Evolutionary conservation across 805 yeast genomes (phyloP).

Genomic region (Lachancea kluyveri): DNA sequence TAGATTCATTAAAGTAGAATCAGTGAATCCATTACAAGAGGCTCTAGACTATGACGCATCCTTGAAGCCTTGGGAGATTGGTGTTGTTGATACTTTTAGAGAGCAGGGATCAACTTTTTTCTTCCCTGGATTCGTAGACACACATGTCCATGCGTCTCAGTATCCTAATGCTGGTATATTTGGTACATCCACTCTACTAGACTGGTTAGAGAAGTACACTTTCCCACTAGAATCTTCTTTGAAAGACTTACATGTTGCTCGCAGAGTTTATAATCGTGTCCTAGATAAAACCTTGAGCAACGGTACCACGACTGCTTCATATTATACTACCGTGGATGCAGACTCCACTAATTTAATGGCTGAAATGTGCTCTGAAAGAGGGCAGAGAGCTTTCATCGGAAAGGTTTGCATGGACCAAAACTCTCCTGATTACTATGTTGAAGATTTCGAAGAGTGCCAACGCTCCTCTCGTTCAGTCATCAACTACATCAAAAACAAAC

Average conservation of each 20-base stretch:
- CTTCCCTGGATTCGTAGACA: conserved; percentile 78
- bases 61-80: conserved; percentile 12
- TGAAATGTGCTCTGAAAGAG: conserved; percentile 53
- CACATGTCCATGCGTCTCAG: conserved; percentile 83
- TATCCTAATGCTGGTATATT: conserved; percentile 80
- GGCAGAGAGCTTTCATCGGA: conserved; percentile 89
- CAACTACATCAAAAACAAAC: conserved; percentile 50
- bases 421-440: conserved; percentile 66
- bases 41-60: conserved; percentile 18
- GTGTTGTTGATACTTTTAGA: conserved; percentile 25
- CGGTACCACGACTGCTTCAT: conserved; percentile 92
- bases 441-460: conserved; percentile 49
- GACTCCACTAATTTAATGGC: conserved; percentile 74
- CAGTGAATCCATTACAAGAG: conserved; percentile 24
- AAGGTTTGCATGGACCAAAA: conserved; percentile 90
- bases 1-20: conserved; percentile 23
- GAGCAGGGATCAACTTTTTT: conserved; percentile 39
- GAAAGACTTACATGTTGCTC: conserved; percentile 47
- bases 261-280: conserved; percentile 56
- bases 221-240: conserved; percentile 81
- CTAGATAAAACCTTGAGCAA: conserved; percentile 61
- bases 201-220: conserved; percentile 85
- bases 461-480: conserved; percentile 50
- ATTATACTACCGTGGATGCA: conserved; percentile 83
- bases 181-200: conserved; percentile 75